A percentile compares a stretch with the other conserved stretches of the same genome.
These are phyloP conservation scores for Dactylellina drechsleri DNA, from an alignment of 2,329 filamentous ascomycete genomes.

Conservation along the genomic window DNA sequence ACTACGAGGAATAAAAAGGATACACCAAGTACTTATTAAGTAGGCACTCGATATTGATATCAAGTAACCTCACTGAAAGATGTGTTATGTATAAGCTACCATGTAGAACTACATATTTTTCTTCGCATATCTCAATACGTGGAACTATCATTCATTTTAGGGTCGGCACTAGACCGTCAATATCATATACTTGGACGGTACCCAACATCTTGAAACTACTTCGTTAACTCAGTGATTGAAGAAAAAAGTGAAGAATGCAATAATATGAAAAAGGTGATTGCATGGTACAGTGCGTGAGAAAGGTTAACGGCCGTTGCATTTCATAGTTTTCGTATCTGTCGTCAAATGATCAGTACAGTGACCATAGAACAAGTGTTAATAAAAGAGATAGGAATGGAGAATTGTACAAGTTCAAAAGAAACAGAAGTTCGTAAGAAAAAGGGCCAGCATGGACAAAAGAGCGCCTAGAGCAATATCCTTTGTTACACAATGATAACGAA, in stretches of 20 bases:
- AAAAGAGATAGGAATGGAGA: background rate
- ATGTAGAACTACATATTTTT: no score
- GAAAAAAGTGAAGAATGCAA: background rate
- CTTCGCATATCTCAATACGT: no score
- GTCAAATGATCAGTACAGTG: conserved; percentile 39
- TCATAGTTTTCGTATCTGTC: conserved; percentile 49
- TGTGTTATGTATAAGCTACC: no score
- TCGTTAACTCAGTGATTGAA: no score
- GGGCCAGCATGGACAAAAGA: conserved; percentile 7
- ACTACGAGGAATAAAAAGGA: no score
- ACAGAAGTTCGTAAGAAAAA: conserved; percentile 2
- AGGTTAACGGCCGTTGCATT: conserved; percentile 34
- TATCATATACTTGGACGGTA: background rate
- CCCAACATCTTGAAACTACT: no score
- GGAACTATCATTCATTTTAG: background rate
- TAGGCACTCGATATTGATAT: no score
- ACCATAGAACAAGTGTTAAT: conserved; percentile 9
- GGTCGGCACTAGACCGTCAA: background rate
- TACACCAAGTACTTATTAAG: no score
- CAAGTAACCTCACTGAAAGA: no score
- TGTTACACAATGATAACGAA: conserved; percentile 15
- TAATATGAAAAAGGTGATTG: background rate
- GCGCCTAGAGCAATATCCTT: conserved; percentile 45
- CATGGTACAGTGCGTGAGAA: background rate
- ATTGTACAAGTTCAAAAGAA: conserved; percentile 27